Evolutionary conservation across 768 basidiomycete species (phyloP).

Genomic region (Fistulinella prunicolor): DNA sequence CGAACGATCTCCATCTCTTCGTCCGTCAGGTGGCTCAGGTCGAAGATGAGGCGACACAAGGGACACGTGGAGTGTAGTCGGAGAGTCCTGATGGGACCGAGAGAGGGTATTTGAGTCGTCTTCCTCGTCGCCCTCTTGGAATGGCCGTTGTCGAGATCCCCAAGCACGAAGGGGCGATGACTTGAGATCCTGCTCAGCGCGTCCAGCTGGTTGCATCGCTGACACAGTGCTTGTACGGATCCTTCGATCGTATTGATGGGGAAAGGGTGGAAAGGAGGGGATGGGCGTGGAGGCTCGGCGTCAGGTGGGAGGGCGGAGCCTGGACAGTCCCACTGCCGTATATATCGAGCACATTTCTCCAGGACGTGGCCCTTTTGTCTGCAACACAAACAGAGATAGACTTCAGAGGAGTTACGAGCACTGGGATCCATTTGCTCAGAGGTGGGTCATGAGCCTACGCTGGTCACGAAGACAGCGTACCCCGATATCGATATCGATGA

Average conservation of each 20-base stretch:
- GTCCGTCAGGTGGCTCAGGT: slow-evolving; percentile 2
- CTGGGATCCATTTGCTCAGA: neutral
- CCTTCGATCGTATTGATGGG: neutral
- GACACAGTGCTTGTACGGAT: neutral
- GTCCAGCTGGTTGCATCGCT: slow-evolving; percentile 1
- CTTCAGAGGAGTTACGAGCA: neutral
- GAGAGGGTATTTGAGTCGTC: neutral
- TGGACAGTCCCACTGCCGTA: neutral
- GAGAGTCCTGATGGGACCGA: slow-evolving; percentile 4
- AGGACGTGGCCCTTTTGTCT: slow-evolving; percentile 9
- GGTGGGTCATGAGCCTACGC: no score
- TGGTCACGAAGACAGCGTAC: no score
- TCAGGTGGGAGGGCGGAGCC: neutral
- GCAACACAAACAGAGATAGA: slow-evolving; percentile 13
- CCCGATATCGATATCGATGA: no score
- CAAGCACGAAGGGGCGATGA: slow-evolving; percentile 1
- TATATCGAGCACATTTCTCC: neutral
- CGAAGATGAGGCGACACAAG: slow-evolving; percentile 13
- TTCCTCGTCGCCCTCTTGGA: neutral
- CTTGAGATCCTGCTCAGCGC: neutral
- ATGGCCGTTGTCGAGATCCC: neutral
- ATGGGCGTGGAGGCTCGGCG: neutral
- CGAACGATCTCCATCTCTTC: neutral
- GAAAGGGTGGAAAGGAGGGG: neutral
- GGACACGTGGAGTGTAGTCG: slow-evolving; percentile 8